phyloP scores from a whole-genome alignment of 164 flowering plant genomes.

The Vitis amurensis region DNA sequence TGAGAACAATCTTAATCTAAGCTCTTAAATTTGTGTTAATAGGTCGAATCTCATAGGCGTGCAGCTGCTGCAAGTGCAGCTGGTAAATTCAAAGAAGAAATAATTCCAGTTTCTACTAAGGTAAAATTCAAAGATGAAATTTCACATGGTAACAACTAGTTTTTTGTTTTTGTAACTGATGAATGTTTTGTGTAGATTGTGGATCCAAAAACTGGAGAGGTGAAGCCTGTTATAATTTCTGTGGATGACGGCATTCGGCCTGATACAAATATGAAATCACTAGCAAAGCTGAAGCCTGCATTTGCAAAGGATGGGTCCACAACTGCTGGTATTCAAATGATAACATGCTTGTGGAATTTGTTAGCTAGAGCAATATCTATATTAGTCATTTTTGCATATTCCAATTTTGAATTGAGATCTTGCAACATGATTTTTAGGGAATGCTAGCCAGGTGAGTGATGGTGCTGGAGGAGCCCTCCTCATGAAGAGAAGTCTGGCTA shows the following conservation, averaged over 20 bases:
- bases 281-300: conserved; percentile 66
- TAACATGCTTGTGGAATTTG: neutral
- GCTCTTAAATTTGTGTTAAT: neutral
- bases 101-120: conserved; percentile 65
- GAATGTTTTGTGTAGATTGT: conserved; percentile 38
- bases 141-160: neutral
- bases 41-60: conserved; percentile 60
- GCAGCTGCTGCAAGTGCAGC: conserved; percentile 65
- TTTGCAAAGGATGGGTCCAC: conserved; percentile 65
- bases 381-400: neutral
- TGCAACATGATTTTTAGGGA: conserved; percentile 34
- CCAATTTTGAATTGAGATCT: neutral
- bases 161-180: conserved; percentile 3
- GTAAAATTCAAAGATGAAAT: conserved; percentile 73
- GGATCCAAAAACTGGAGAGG: conserved; percentile 61
- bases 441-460: conserved; percentile 75
- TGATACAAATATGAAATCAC: conserved; percentile 37
- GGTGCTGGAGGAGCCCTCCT: conserved; percentile 80
- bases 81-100: conserved; percentile 73
- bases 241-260: conserved; percentile 74
- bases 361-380: neutral
- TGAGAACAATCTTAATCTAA: neutral
- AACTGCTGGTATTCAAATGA: conserved; percentile 56
- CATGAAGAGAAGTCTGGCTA: conserved; percentile 67
- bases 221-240: conserved; percentile 46